These are phyloP conservation scores for Yarrowia divulgata DNA, from an alignment of 805 yeast genomes.

Conservation along the genomic window DNA sequence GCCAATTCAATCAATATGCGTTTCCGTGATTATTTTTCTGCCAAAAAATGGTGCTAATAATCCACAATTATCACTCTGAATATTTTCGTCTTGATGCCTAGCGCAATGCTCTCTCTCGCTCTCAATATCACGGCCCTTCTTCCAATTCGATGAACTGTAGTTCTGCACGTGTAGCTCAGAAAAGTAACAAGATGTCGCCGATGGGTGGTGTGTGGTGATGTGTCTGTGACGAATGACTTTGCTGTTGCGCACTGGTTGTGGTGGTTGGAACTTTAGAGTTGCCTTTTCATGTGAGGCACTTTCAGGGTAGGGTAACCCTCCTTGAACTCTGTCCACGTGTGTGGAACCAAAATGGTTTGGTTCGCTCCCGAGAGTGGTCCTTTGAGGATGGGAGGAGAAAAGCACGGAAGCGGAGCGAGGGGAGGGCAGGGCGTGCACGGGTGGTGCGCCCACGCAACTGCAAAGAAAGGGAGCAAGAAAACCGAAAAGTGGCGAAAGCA, in stretches of 20 bases:
- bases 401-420: not conserved
- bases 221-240: conserved; percentile 38
- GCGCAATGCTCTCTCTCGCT: conserved; percentile 40
- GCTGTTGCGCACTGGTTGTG: conserved; percentile 37
- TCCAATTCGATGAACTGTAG: conserved; percentile 37
- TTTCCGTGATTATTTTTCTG: conserved; percentile 28
- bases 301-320: conserved; percentile 36
- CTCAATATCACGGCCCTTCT: conserved; percentile 40
- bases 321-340: conserved; percentile 38
- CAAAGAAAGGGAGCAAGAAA: not conserved
- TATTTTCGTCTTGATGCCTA: conserved; percentile 23
- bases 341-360: conserved; percentile 10
- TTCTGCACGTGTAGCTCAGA: conserved; percentile 37
- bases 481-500: not conserved
- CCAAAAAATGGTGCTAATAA: conserved; percentile 19
- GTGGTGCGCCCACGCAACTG: not conserved
- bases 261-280: conserved; percentile 38
- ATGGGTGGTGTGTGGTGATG: conserved; percentile 36
- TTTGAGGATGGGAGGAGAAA: not conserved
- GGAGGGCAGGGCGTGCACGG: no score
- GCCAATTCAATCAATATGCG: conserved; percentile 36
- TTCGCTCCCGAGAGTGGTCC: not conserved
- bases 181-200: conserved; percentile 22
- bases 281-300: conserved; percentile 33
- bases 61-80: conserved; percentile 29